phyloP scores from a whole-genome alignment of 805 yeast species.

The Scheffersomyces spartinae region DNA sequence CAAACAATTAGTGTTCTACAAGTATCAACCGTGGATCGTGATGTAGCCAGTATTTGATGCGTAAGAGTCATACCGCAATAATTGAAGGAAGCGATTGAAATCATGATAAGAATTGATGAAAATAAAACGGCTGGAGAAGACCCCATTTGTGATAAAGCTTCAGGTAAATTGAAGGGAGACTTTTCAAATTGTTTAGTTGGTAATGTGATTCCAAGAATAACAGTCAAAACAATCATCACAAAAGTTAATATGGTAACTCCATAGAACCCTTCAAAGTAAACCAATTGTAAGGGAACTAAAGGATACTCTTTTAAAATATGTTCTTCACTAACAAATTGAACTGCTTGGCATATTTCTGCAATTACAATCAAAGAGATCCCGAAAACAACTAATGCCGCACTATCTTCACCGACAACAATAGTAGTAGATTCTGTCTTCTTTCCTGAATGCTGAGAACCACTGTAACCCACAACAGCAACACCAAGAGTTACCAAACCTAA shows the following conservation, averaged over 20 bases:
- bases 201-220: slow-evolving; percentile 22
- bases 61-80: slow-evolving; percentile 65
- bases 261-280: slow-evolving; percentile 64
- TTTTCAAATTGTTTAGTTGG: slow-evolving; percentile 23
- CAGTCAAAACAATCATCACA: slow-evolving; percentile 33
- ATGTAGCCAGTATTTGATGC: slow-evolving; percentile 54
- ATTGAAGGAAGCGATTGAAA: slow-evolving; percentile 62
- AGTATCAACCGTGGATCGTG: slow-evolving; percentile 70
- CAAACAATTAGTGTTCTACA: slow-evolving; percentile 68
- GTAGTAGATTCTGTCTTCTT: slow-evolving; percentile 4
- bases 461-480: slow-evolving; percentile 59
- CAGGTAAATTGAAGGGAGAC: slow-evolving; percentile 45
- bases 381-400: slow-evolving; percentile 22
- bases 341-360: slow-evolving; percentile 60
- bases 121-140: slow-evolving; percentile 29
- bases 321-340: slow-evolving; percentile 73
- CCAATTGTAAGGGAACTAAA: slow-evolving; percentile 52
- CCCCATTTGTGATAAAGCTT: slow-evolving; percentile 39
- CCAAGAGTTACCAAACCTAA: slow-evolving; percentile 57
- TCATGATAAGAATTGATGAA: slow-evolving; percentile 54
- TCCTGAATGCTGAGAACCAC: slow-evolving; percentile 36
- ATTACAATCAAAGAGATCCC: slow-evolving; percentile 49
- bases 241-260: slow-evolving; percentile 39
- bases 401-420: slow-evolving; percentile 7
- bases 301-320: slow-evolving; percentile 42